Evolutionary conservation across 805 yeast species (phyloP).

Genomic region (Saccharomycopsis sp.): DNA sequence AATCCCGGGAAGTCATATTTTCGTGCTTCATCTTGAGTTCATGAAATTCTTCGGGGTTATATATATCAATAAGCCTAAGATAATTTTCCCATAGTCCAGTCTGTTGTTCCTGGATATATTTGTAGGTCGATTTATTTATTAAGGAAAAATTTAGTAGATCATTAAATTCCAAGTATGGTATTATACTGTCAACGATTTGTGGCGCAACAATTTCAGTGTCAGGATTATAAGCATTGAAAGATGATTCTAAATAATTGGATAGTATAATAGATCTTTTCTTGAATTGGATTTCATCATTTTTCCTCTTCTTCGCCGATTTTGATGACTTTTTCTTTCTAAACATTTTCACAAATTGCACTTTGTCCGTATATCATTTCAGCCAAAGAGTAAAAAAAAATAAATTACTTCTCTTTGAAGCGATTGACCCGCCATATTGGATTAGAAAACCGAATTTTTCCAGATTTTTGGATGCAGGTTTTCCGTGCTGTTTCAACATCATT

Average conservation of each 20-base stretch:
- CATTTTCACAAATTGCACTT: constrained; percentile 25
- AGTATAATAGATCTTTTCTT: constrained; percentile 18
- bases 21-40: constrained; percentile 7
- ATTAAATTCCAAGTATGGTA: constrained; percentile 10
- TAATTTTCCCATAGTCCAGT: constrained; percentile 13
- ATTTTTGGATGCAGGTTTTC: too few relatives aligned
- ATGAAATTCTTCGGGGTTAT: constrained; percentile 3
- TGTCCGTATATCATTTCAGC: too few relatives aligned
- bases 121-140: constrained; percentile 16
- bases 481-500: too few relatives aligned
- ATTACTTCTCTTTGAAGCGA: too few relatives aligned
- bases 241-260: constrained; percentile 16
- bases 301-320: constrained; percentile 8
- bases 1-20: constrained; percentile 9
- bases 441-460: too few relatives aligned
- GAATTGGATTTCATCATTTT: constrained; percentile 8
- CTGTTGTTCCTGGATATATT: constrained; percentile 15
- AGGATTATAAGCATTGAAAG: constrained; percentile 1
- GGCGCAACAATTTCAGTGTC: constrained; percentile 9
- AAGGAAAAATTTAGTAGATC: constrained; percentile 16
- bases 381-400: too few relatives aligned
- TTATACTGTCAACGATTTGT: constrained; percentile 14
- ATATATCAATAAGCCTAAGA: constrained; percentile 11
- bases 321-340: constrained; percentile 8
- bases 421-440: too few relatives aligned